Evolutionary conservation across 2,329 filamentous ascomycete species (phyloP).

Genomic region (Thelonectria discophora): DNA sequence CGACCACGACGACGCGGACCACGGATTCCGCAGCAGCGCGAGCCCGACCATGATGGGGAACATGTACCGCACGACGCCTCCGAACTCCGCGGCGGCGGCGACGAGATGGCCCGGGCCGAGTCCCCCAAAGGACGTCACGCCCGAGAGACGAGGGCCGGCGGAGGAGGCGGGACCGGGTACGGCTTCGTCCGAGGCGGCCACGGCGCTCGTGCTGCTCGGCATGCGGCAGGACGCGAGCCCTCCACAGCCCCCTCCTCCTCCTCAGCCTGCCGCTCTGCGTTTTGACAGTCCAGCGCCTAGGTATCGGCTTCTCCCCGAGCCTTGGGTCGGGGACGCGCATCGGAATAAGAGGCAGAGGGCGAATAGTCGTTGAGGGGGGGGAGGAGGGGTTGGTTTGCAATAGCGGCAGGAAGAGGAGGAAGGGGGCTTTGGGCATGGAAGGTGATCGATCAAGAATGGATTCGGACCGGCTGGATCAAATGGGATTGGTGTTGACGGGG

Average conservation of each 20-base stretch:
- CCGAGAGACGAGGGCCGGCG: not conserved
- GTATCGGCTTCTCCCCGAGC: not conserved
- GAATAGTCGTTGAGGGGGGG: conserved; percentile 22
- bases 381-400: no score
- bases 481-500: conserved; percentile 11
- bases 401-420: not conserved
- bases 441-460: conserved; percentile 2
- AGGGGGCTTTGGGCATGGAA: not conserved
- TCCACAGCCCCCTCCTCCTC: no score
- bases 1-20: conserved; percentile 33
- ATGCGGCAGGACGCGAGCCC: conserved; percentile 21
- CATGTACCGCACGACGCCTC: conserved; percentile 26
- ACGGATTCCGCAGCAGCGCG: conserved; percentile 31
- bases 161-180: not conserved
- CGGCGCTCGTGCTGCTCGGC: conserved; percentile 38
- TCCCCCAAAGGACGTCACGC: conserved; percentile 22
- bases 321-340: conserved; percentile 22
- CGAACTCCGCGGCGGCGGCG: conserved; percentile 1
- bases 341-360: conserved; percentile 38
- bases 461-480: not conserved
- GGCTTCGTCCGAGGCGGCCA: conserved; percentile 22
- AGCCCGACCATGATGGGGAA: conserved; percentile 33
- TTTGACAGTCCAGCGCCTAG: not conserved
- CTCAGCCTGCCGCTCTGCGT: not conserved
- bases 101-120: conserved; percentile 32